These are phyloP conservation scores for Scutellaria barbata DNA, from an alignment of 257 asterid genomes.

Conservation along the genomic window DNA sequence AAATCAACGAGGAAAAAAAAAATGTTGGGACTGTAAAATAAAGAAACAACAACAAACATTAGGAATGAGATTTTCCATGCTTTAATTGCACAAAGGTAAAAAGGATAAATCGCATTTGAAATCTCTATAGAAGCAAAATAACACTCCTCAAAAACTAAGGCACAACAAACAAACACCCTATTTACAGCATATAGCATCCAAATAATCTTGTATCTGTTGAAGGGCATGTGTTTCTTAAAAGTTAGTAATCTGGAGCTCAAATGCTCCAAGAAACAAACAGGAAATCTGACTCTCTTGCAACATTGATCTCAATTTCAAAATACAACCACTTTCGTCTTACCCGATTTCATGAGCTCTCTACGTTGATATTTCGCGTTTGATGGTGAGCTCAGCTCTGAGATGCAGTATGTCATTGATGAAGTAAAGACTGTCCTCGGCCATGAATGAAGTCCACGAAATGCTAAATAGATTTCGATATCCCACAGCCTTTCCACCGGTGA, in stretches of 20 bases:
- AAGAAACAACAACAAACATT: not conserved
- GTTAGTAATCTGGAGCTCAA: conserved; percentile 24
- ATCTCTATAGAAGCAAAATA: conserved; percentile 29
- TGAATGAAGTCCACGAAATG: conserved; percentile 75
- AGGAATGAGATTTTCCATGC: conserved; percentile 5
- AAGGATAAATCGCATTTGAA: conserved; percentile 21
- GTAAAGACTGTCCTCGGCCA: conserved; percentile 79
- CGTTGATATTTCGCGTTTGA: conserved; percentile 44
- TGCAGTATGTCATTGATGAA: conserved; percentile 75
- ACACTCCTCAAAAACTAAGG: conserved; percentile 25
- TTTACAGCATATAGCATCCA: conserved; percentile 35
- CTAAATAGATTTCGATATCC: conserved; percentile 84
- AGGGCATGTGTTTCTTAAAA: conserved; percentile 20
- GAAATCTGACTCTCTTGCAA: conserved; percentile 21
- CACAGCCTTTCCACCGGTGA: conserved; percentile 91
- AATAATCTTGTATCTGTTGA: conserved; percentile 9
- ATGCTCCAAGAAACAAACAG: conserved; percentile 2
- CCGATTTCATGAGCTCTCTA: conserved; percentile 29
- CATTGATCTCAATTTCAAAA: conserved; percentile 22
- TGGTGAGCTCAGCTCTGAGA: conserved; percentile 88
- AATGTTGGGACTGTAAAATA: not conserved
- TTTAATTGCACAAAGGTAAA: conserved; percentile 19
- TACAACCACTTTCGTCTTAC: not conserved
- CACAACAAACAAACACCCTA: conserved; percentile 27
- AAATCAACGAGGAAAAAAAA: not conserved